These are phyloP conservation scores for Candida ulmi DNA, from an alignment of 805 yeast genomes.

Conservation along the genomic window DNA sequence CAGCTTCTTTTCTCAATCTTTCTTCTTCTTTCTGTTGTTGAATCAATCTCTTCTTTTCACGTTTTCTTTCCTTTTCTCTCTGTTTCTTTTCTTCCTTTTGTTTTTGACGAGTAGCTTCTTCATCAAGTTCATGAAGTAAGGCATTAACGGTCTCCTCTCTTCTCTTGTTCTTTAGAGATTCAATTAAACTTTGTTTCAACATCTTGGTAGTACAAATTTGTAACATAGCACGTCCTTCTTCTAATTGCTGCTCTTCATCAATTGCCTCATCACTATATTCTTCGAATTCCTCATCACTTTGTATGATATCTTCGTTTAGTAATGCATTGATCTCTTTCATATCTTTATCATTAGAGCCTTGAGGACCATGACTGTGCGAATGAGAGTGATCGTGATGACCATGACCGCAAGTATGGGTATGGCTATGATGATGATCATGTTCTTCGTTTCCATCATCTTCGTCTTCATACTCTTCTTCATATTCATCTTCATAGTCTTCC, in stretches of 20 bases:
- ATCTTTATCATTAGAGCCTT: background rate
- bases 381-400: slow-evolving; percentile 3
- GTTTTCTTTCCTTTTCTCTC: slow-evolving; percentile 52
- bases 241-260: slow-evolving; percentile 62
- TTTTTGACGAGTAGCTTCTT: slow-evolving; percentile 58
- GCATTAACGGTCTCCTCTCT: slow-evolving; percentile 68
- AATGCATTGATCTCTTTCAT: background rate
- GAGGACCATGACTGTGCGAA: slow-evolving; percentile 1
- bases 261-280: slow-evolving; percentile 28
- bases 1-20: slow-evolving; percentile 36
- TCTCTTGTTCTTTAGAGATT: slow-evolving; percentile 72
- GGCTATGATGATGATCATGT: slow-evolving; percentile 7
- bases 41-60: slow-evolving; percentile 59
- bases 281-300: slow-evolving; percentile 23
- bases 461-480: slow-evolving; percentile 32
- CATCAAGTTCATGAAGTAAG: slow-evolving; percentile 63
- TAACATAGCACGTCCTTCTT: slow-evolving; percentile 75
- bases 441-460: slow-evolving; percentile 15
- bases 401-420: slow-evolving; percentile 2
- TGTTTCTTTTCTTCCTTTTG: slow-evolving; percentile 63
- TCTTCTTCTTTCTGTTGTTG: slow-evolving; percentile 55
- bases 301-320: slow-evolving; percentile 1
- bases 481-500: slow-evolving; percentile 25
- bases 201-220: slow-evolving; percentile 76
- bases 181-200: slow-evolving; percentile 66